These are phyloP conservation scores for Bassia scoparia DNA, from an alignment of 148 eudicot genomes.

Conservation along the genomic window DNA sequence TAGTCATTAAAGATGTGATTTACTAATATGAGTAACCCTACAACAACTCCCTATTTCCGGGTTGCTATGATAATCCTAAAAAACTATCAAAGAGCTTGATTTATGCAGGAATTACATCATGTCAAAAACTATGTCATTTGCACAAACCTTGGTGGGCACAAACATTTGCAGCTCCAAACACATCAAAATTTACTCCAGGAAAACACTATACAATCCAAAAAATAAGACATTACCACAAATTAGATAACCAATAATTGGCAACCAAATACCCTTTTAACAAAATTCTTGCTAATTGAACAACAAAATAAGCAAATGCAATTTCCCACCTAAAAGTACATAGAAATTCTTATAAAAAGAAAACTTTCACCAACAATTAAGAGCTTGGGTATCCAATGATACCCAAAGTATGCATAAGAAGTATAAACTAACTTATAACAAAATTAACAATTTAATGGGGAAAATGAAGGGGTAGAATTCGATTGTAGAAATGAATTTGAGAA, in stretches of 20 bases:
- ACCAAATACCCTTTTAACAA: conserved; percentile 7
- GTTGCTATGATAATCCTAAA: neutral
- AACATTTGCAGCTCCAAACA: neutral
- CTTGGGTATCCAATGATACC: too few relatives aligned
- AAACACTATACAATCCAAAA: neutral
- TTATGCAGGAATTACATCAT: neutral
- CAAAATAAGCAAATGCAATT: neutral
- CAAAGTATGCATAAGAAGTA: neutral
- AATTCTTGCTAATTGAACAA: neutral
- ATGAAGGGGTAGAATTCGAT: neutral
- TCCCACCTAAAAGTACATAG: too few relatives aligned
- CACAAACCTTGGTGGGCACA: conserved; percentile 36
- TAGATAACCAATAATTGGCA: neutral
- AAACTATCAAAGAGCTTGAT: neutral
- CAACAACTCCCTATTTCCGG: neutral
- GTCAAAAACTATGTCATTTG: conserved; percentile 13
- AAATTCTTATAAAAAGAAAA: too few relatives aligned
- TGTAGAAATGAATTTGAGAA: neutral
- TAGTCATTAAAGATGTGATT: neutral
- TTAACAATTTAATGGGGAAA: neutral
- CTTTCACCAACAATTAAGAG: too few relatives aligned
- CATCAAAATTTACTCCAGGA: neutral
- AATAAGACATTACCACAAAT: neutral
- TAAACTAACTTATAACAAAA: neutral
- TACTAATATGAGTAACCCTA: neutral